Percentiles rank a stretch among this genome's conserved stretches.
Conservation (phyloP, 2,329 filamentous ascomycete genomes). For the Pseudogymnoascus sp. region DNA sequence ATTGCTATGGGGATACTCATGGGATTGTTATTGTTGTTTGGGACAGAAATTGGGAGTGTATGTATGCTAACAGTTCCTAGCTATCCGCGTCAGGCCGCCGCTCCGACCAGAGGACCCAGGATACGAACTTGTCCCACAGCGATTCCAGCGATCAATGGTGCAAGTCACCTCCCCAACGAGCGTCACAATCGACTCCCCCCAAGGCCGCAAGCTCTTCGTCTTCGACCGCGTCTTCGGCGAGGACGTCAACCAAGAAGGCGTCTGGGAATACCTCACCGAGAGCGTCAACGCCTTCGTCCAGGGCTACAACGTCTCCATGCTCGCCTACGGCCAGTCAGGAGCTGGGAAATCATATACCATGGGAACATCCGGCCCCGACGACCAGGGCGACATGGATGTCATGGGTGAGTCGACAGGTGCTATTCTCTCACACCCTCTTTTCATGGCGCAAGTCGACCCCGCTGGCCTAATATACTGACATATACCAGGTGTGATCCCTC, state of each 20-base stretch:
- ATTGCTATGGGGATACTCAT: conserved; percentile 11
- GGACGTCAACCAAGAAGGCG: conserved; percentile 72
- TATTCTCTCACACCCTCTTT: background rate
- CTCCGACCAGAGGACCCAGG: conserved; percentile 77
- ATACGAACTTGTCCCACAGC: conserved; percentile 88
- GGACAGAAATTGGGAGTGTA: conserved; percentile 3
- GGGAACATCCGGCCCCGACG: conserved; percentile 81
- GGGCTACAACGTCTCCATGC: conserved; percentile 95
- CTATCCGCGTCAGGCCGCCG: conserved; percentile 84
- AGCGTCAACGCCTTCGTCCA: conserved; percentile 85
- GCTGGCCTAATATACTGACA: conserved; percentile 8
- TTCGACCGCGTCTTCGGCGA: conserved; percentile 92
- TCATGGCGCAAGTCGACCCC: background rate
- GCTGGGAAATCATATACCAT: conserved; percentile 98
- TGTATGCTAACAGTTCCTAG: conserved; percentile 37
- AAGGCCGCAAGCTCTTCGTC: conserved; percentile 89
- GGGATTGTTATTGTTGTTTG: conserved; percentile 7
- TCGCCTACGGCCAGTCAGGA: conserved; percentile 95
- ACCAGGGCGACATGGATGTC: conserved; percentile 59
- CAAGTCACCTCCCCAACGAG: conserved; percentile 81
- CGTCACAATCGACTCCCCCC: conserved; percentile 79
- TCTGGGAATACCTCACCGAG: conserved; percentile 91
- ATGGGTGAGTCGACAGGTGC: conserved; percentile 58
- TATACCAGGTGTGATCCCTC: conserved; percentile 76
- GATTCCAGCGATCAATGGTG: conserved; percentile 88